Evolutionary conservation across 2,329 filamentous ascomycete genomes (phyloP).

Genomic region (Paraconiothyrium brasiliense): DNA sequence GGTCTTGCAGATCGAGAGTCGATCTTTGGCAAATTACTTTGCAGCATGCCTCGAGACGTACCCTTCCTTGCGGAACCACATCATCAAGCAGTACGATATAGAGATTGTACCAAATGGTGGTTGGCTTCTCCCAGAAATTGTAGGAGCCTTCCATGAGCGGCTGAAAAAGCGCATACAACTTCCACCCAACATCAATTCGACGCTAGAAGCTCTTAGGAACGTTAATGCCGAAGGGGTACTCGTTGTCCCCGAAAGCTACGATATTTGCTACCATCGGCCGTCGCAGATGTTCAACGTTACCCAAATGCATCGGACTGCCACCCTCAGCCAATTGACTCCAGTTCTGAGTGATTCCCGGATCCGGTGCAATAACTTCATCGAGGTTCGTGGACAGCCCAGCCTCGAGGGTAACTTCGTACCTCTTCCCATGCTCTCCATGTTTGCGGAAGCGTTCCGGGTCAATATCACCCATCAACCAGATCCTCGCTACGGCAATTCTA

Average conservation of each 20-base stretch:
- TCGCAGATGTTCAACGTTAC: slow-evolving; percentile 33
- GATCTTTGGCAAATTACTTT: slow-evolving; percentile 21
- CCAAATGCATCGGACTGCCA: slow-evolving; percentile 26
- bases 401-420: slow-evolving; percentile 28
- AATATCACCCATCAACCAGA: background rate
- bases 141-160: slow-evolving; percentile 16
- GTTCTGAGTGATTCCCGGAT: slow-evolving; percentile 17
- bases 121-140: background rate
- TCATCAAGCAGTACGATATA: slow-evolving; percentile 16
- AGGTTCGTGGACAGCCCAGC: slow-evolving; percentile 29
- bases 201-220: slow-evolving; percentile 8
- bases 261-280: slow-evolving; percentile 24
- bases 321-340: background rate
- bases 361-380: slow-evolving; percentile 27
- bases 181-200: slow-evolving; percentile 14
- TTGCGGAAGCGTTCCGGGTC: slow-evolving; percentile 19
- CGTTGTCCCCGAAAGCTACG: slow-evolving; percentile 7
- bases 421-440: slow-evolving; percentile 19
- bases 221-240: background rate
- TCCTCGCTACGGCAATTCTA: background rate
- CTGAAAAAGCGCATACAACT: slow-evolving; percentile 16
- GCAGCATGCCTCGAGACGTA: slow-evolving; percentile 22
- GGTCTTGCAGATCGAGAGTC: slow-evolving; percentile 2
- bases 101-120: slow-evolving; percentile 5
- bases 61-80: slow-evolving; percentile 18